phyloP scores from a whole-genome alignment of 2,329 filamentous ascomycete species.

The Aspergillus fructus region DNA sequence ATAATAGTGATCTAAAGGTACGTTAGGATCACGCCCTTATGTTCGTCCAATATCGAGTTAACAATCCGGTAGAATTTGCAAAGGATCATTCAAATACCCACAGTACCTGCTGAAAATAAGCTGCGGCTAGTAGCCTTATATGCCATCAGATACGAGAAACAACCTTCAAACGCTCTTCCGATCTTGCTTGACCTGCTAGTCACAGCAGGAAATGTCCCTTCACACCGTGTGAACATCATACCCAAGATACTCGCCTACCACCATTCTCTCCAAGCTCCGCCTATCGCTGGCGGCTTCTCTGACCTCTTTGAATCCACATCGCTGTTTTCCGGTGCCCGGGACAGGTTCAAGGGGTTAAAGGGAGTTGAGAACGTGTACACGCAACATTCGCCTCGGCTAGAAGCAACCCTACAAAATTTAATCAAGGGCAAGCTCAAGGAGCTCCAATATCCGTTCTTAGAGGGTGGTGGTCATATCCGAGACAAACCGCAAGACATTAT shows the following conservation, averaged over 20 bases:
- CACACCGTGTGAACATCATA: constrained; percentile 74
- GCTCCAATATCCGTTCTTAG: constrained; percentile 88
- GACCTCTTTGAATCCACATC: constrained; percentile 90
- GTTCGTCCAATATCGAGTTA: neutral
- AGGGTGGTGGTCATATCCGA: constrained; percentile 78
- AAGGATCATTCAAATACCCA: constrained; percentile 75
- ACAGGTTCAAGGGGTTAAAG: constrained; percentile 89
- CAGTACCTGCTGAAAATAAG: constrained; percentile 78
- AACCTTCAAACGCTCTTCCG: constrained; percentile 77
- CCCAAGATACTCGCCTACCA: constrained; percentile 82
- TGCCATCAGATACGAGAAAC: constrained; percentile 85
- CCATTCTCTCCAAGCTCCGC: constrained; percentile 76
- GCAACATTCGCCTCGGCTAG: constrained; percentile 86
- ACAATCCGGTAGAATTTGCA: constrained; percentile 66
- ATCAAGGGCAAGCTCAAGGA: constrained; percentile 88
- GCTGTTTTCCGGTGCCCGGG: constrained; percentile 85
- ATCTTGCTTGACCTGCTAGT: constrained; percentile 83
- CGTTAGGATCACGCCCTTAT: constrained; percentile 13
- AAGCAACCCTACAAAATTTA: constrained; percentile 83
- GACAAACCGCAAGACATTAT: constrained; percentile 98
- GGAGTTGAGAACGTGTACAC: constrained; percentile 99
- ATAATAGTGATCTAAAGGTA: constrained; percentile 86
- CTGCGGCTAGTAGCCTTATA: constrained; percentile 91
- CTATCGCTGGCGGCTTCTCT: constrained; percentile 74
- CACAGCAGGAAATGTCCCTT: constrained; percentile 77